Evolutionary conservation across 805 yeast species (phyloP), one percentile per base, ranked within the genome.

Genomic region (Sugiyamaella smithiae): DNA sequence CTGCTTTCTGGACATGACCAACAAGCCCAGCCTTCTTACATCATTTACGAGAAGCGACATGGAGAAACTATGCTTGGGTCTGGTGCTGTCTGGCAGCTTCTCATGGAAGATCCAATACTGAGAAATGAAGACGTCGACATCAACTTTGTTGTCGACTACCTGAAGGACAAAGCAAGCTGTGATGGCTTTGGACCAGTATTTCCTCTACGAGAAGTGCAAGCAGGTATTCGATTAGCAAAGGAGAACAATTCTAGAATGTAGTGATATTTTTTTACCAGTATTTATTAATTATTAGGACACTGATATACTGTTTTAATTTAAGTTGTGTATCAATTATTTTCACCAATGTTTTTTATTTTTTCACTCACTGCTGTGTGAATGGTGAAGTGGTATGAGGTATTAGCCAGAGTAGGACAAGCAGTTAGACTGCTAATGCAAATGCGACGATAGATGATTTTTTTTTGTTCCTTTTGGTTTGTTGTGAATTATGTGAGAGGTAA

Each of bases 61-160:
- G 77, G 78, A 1, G 64, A 67, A 25, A 75, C 76, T 58, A 71
- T 85, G 37, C 67, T 87, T 51, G 87, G 89, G 0, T 70, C 86
- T 0, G 80, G 86, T 16, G 93, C 91, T 1, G 82, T 86, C 1
- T 88, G 96, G 96, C 91, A 88, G 62, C 84, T 84, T 61, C 65
- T 88, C 41, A 67, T 74, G 54, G 78, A 73, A 48, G 72, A 70
- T 36, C 66, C 71, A n/a, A 50, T 35, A 19, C 50, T 55, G 23
- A 54, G 55, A 12, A 43, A 44, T 25, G 46, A 53, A 19, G 74
- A 75, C 6, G 59, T 85, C 35, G 85, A 85, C 60, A 69, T 85
- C 37, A 66, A 71, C n/a, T 68, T 64, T 31, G 77, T 87, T 2
- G 80, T 88, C 82, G 62, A 67, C 16, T 65, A 63, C 23, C 70